Evolutionary conservation across 129 eudicot genomes (phyloP).

Genomic region (Tagetes patula): DNA sequence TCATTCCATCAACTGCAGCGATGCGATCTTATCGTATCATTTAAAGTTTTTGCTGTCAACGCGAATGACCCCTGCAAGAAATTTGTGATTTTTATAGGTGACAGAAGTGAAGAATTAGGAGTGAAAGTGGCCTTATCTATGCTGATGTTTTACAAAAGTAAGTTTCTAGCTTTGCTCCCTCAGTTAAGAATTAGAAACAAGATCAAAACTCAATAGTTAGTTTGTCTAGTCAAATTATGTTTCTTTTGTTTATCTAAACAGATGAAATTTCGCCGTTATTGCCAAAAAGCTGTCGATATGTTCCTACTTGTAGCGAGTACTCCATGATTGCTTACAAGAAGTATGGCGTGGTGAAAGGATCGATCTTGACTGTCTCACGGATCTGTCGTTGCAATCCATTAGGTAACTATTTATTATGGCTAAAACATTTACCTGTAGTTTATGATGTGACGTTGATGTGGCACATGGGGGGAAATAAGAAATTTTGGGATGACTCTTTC

Average conservation of each 20-base stretch:
- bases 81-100: constrained; percentile 11
- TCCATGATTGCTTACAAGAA: constrained; percentile 98
- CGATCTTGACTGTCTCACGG: constrained; percentile 79
- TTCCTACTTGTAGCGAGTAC: constrained; percentile 92
- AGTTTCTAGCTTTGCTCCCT: constrained; percentile 27
- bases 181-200: not conserved
- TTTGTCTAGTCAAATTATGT: not conserved
- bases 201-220: not conserved
- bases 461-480: too few species aligned
- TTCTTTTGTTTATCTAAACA: constrained; percentile 28
- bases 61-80: too few species aligned
- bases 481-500: too few species aligned
- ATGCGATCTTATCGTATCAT: too few species aligned
- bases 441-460: not conserved
- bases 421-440: not conserved
- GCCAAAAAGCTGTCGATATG: constrained; percentile 90
- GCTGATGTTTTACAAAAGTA: constrained; percentile 91
- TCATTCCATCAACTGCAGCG: too few species aligned
- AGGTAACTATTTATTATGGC: constrained; percentile 37
- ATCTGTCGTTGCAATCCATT: constrained; percentile 95
- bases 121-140: constrained; percentile 82
- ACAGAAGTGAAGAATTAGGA: constrained; percentile 47
- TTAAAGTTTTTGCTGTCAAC: too few species aligned
- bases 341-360: constrained; percentile 82
- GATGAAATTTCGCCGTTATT: constrained; percentile 92